Evolutionary conservation across 352 stramenopile genomes (phyloP), one percentile per base, ranked within the genome.

Genomic region (Phytophthora ramorum): DNA sequence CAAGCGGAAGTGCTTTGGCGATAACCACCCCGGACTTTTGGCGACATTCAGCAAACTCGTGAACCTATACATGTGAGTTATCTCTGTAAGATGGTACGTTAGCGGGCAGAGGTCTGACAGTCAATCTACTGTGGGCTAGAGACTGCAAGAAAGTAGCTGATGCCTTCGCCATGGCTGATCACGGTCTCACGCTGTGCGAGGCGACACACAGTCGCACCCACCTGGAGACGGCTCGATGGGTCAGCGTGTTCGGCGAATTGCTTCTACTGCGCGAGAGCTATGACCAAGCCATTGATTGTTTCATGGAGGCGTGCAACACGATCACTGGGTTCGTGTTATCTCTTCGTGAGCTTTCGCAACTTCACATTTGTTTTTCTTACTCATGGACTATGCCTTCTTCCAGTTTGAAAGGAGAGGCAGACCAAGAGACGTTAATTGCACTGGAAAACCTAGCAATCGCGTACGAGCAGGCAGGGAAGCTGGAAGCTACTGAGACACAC

Each of bases 371-470:
- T 16, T 41, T 41, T 41, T 16, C 34, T 38, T 17, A 41, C 35
- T 41, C 16, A 17, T 17, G 7, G 14, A 32, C 7, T 32, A 0
- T 44, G 13, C 14, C 35, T 41, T 43, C 13, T 19, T 9, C 37
- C 7, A 85, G 78, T 7, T 58, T 78, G 38, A 73, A 76, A 48
- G 73, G 78, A 9, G 73, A 82, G 38, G 56, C 12, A 13, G 68
- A 78, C 48, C 67, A 69, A 3, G 65, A 81, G 38, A 65, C 73
- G 4, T 48, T 73, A 12, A 26, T 54, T 1, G 69, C 71, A 7
- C 53, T 90, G 3, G 83, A 91, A 68, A 91, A 89, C 46, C n/a
- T 78, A 12, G 74, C 76, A 7, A 74, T 87, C 13, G 72, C 74
- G 3, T 74, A 61, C 19, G 28, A 76, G 5, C 41, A 61, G 0